Percentiles rank a stretch among this genome's conserved stretches.
These are phyloP conservation scores for Pterocarpus macrocarpus DNA, from an alignment of 306 rosid species.

Conservation along the genomic window DNA sequence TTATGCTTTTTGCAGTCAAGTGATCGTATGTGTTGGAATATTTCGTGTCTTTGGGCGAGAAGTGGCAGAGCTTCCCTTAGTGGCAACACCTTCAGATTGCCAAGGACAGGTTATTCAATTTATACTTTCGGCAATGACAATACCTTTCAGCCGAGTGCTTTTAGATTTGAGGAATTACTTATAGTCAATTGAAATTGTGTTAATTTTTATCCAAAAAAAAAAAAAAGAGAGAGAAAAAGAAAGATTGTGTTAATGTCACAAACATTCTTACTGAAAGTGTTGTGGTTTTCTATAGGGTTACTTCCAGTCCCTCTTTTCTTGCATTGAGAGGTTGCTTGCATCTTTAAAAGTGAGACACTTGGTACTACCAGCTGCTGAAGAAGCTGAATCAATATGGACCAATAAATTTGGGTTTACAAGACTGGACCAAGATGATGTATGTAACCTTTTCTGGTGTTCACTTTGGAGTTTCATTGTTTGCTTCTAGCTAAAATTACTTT, in stretches of 20 bases:
- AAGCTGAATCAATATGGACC: constrained; percentile 80
- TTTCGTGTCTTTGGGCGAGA: constrained; percentile 83
- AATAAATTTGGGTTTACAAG: constrained; percentile 71
- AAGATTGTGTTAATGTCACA: neutral
- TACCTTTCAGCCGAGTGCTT: neutral
- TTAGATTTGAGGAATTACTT: constrained; percentile 12
- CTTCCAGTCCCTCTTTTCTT: constrained; percentile 71
- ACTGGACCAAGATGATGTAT: constrained; percentile 59
- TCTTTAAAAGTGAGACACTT: constrained; percentile 64
- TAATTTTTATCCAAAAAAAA: too few species aligned
- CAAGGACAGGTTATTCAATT: constrained; percentile 73
- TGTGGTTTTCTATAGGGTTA: constrained; percentile 62
- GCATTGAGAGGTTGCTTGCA: constrained; percentile 69
- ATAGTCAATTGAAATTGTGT: neutral
- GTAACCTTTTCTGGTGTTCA: constrained; percentile 8
- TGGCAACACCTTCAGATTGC: constrained; percentile 65
- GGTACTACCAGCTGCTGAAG: constrained; percentile 77
- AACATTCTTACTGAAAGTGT: neutral
- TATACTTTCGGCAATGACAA: neutral
- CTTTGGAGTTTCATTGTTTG: neutral
- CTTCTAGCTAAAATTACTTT: neutral
- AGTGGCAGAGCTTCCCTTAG: constrained; percentile 91
- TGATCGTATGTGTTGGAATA: constrained; percentile 71
- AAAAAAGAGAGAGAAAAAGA: too few species aligned
- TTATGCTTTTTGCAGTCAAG: constrained; percentile 53